Conservation (phyloP, 1,284 basidiomycete genomes). For the Apiotrichum sp. region DNA sequence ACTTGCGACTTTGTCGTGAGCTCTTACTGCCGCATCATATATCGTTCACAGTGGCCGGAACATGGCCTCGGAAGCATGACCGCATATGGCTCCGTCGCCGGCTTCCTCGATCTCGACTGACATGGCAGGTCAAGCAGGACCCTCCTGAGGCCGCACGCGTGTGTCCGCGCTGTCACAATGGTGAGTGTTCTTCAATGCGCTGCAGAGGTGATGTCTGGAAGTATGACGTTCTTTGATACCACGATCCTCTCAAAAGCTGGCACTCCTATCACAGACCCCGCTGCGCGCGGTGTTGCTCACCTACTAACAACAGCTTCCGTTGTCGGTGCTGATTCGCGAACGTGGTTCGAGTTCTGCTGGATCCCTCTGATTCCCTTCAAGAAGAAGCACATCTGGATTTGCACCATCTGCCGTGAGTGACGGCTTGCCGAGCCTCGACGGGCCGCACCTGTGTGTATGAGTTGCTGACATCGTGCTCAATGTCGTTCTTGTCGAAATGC, state of each 20-base stretch:
- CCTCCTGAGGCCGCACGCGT: conserved; percentile 23
- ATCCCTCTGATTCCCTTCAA: conserved; percentile 41
- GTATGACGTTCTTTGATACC: too few species aligned
- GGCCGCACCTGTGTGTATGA: too few species aligned
- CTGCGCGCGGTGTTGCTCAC: background rate
- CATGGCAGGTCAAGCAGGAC: background rate
- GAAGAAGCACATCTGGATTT: conserved; percentile 38
- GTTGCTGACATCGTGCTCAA: too few species aligned
- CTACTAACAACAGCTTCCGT: conserved; percentile 16
- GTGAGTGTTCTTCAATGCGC: conserved; percentile 15
- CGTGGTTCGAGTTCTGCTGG: conserved; percentile 44
- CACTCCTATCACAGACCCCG: too few species aligned
- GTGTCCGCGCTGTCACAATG: conserved; percentile 41
- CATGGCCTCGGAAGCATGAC: too few species aligned
- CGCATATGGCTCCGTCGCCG: background rate
- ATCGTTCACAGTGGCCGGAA: too few species aligned
- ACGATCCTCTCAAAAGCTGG: too few species aligned
- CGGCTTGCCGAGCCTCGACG: too few species aligned
- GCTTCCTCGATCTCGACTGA: background rate
- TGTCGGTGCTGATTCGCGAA: conserved; percentile 27
- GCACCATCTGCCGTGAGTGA: conserved; percentile 39
- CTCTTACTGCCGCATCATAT: too few species aligned
- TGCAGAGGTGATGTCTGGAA: too few species aligned
- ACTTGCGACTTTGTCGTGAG: too few species aligned
- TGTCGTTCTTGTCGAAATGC: too few species aligned